These are phyloP conservation scores for Penicillium sp. DNA, from an alignment of 2,329 filamentous ascomycete genomes.

Conservation along the genomic window DNA sequence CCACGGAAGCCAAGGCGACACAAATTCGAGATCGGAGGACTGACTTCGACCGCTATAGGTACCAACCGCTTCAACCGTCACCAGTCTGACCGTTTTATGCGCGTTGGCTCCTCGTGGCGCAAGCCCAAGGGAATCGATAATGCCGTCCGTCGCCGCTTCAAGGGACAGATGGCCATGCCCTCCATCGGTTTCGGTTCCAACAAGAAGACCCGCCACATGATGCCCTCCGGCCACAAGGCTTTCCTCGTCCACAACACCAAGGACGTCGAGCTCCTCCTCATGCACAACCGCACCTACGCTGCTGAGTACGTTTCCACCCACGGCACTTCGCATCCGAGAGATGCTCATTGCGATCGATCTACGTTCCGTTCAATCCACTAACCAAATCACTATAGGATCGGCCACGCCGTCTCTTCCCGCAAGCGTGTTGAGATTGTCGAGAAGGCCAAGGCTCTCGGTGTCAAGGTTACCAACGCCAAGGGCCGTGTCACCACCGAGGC, in stretches of 20 bases:
- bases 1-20: conserved; percentile 4
- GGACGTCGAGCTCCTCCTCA: conserved; percentile 96
- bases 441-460: conserved; percentile 95
- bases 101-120: conserved; percentile 88
- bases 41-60: conserved; percentile 59
- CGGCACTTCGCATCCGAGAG: neutral
- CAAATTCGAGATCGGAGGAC: conserved; percentile 37
- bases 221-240: conserved; percentile 98
- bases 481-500: conserved; percentile 96
- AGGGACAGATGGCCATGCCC: conserved; percentile 93
- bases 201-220: conserved; percentile 99
- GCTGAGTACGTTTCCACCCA: conserved; percentile 75
- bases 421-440: conserved; percentile 98
- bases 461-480: conserved; percentile 99
- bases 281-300: conserved; percentile 99
- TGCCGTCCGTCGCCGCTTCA: conserved; percentile 95
- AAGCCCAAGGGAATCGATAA: conserved; percentile 99
- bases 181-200: conserved; percentile 99
- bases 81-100: conserved; percentile 96
- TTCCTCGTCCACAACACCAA: conserved; percentile 98
- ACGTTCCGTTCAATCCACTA: conserved; percentile 5
- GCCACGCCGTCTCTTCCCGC: conserved; percentile 94
- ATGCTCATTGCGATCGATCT: neutral
- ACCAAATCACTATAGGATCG: conserved; percentile 67
- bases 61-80: conserved; percentile 95